These are phyloP conservation scores for Elsinoe ampelina DNA, from an alignment of 2,329 filamentous ascomycete genomes.

Conservation along the genomic window DNA sequence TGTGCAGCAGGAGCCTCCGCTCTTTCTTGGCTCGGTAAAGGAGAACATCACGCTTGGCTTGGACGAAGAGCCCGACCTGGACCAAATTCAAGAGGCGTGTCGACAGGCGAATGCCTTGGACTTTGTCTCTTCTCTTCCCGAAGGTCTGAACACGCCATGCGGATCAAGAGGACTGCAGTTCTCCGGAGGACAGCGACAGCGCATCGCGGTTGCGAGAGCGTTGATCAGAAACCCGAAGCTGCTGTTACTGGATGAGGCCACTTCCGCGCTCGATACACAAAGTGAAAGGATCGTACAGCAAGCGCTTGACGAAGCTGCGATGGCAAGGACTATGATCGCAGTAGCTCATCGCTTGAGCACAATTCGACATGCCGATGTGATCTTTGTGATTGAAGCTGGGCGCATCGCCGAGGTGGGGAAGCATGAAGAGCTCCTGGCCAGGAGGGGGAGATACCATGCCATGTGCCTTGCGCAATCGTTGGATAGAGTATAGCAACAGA, in stretches of 20 bases:
- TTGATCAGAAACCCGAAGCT: conserved; percentile 44
- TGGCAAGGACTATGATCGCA: conserved; percentile 34
- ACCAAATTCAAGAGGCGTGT: conserved; percentile 39
- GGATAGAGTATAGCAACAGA: conserved; percentile 19
- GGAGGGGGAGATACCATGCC: conserved; percentile 34
- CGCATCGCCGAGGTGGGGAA: conserved; percentile 31
- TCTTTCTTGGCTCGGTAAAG: conserved; percentile 60
- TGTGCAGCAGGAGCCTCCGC: conserved; percentile 64
- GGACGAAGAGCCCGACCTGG: conserved; percentile 29
- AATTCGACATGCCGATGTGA: conserved; percentile 30
- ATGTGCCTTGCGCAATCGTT: conserved; percentile 37
- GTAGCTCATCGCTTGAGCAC: conserved; percentile 35
- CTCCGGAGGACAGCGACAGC: conserved; percentile 48
- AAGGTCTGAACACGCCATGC: conserved; percentile 41
- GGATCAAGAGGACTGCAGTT: conserved; percentile 42
- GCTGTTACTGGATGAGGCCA: conserved; percentile 52
- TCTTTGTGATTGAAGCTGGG: conserved; percentile 34
- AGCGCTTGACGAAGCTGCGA: conserved; percentile 50
- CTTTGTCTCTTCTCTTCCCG: conserved; percentile 44
- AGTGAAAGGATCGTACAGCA: conserved; percentile 58
- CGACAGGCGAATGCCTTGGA: conserved; percentile 44
- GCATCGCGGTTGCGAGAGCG: conserved; percentile 47
- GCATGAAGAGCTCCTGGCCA: conserved; percentile 32
- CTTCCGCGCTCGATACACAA: conserved; percentile 53
- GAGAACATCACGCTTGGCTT: conserved; percentile 46